Evolutionary conservation across 1,139 yeast species (phyloP), one percentile per base, ranked within the genome.

Genomic region (Scheffersomyces insectosa): DNA sequence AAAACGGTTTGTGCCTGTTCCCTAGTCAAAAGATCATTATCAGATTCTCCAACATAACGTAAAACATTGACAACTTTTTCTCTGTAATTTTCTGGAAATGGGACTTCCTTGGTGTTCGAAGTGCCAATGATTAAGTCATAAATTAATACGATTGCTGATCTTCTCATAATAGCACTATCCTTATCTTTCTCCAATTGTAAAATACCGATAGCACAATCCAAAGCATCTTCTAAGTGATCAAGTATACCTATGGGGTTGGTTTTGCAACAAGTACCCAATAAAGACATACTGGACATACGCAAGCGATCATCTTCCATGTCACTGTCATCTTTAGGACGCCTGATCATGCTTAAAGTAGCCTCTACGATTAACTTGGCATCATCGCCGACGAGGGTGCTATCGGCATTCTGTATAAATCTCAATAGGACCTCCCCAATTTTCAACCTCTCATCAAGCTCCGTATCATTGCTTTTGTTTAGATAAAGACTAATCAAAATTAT

Each of bases 271-370:
- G 77, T 65, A 15, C 97, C 96, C 14, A 91, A 63, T 12, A 93
- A 62, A 1, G 97, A 88, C 82, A 90, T 77, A 0, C 96, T 82
- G 1, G 97, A 90, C 86, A 89, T 85, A 51, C 97, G 72, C 35
- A 89, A 54, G 36, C 84, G 74, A 43, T 75, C 70, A 52, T 89
- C 96, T 4, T 61, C 54, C 6, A 55, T 51, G 5, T 47, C 51
- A 7, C 67, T 54, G 3, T 65, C 49, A 4, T 65, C 59, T 1
- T 59, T 57, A 3, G 68, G 62, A 14, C 70, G 63, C 40, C 79
- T 59, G 2, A 79, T 71, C 36, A 77, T 54, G 1, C 58, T 40
- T 4, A 83, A 54, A 33, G 78, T 62, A 0, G 70, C 54, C 16
- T 62, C 55, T 1, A 62, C 66, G 2, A 74, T 50, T 3, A 54